phyloP scores from a whole-genome alignment of 805 yeast species.

The Pichia paraexigua region DNA sequence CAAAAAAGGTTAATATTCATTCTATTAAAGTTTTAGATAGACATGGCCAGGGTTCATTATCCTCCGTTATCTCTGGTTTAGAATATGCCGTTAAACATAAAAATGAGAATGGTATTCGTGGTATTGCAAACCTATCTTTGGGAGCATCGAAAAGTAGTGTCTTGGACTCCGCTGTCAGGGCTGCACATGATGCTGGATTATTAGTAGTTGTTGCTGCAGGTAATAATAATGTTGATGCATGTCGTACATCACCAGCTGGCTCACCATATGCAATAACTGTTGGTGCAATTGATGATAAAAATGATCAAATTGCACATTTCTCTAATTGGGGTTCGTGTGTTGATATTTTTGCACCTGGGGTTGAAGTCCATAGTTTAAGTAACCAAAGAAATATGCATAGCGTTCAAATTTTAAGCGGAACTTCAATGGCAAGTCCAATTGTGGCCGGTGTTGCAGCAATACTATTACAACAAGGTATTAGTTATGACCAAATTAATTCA shows the following conservation, averaged over 20 bases:
- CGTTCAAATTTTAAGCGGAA: conserved; percentile 49
- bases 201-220: conserved; percentile 83
- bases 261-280: conserved; percentile 66
- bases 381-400: conserved; percentile 13
- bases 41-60: conserved; percentile 63
- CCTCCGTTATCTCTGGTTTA: conserved; percentile 56
- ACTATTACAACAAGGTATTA: conserved; percentile 44
- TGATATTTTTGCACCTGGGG: conserved; percentile 79
- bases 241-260: conserved; percentile 81
- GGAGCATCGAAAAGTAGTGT: conserved; percentile 66
- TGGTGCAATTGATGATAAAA: conserved; percentile 78
- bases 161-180: conserved; percentile 67
- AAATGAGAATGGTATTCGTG: conserved; percentile 29
- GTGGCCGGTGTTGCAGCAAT: conserved; percentile 61
- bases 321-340: conserved; percentile 95
- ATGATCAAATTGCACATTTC: conserved; percentile 64
- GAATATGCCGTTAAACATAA: conserved; percentile 62
- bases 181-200: conserved; percentile 66
- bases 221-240: conserved; percentile 69
- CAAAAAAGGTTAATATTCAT: conserved; percentile 56
- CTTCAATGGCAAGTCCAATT: conserved; percentile 76
- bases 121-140: conserved; percentile 73
- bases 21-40: conserved; percentile 70
- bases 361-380: conserved; percentile 50
- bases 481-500: conserved; percentile 33